Base-by-base conservation (phyloP, 2,329 filamentous ascomycete genomes). In the Sclerotinia sclerotiorum region DNA sequence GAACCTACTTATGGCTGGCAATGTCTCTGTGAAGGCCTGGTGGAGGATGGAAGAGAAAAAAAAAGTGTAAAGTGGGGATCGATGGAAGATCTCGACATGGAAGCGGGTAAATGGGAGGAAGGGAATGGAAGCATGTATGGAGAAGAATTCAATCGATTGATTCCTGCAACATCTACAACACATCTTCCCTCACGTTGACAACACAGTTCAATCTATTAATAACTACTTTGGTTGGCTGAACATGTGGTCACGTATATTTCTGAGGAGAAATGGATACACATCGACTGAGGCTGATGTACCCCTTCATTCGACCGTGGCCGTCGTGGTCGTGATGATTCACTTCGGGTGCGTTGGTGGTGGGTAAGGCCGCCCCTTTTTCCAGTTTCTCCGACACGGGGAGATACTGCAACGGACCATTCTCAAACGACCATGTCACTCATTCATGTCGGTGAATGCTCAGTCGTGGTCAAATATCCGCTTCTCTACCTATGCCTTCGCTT, bases 391-490 rank as follows among this genome's bases (percentile, higher is more conserved):
- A 51, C 24, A 51, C 46, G 60, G 44, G 60, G 60, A 51, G 39
- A 32, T 13, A 27, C 46, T 52, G 17, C 32, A 51, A 15, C 46
- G 60, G 60, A 51, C 60, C 60, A 63, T 63, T 63, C 60, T 63
- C 32, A 39, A 63, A 39, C 60, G 60, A 49, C 60, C 60, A 63
- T 51, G 46, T 63, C 60, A 63, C 60, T 24, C 32, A 51, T 63
- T 63, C 60, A 51, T 63, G 46, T 39, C 60, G 60, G 60, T 51
- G 29, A 27, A 39, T 51, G 21, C 17, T 63, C 60, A 51, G 60
- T 51, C 46, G 60, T 63, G 60, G 46, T 63, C 60, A 42, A 39
- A 63, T 63, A 63, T 51, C 60, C 60, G 60, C 60, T 63, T 39
- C 44, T 42, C 10, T 13, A 39, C 60, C 48, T 3, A 39, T 27